Evolutionary conservation across 352 stramenopile species (phyloP), one percentile per base, ranked within the genome.

Genomic region (Phytopythium aichiense): DNA sequence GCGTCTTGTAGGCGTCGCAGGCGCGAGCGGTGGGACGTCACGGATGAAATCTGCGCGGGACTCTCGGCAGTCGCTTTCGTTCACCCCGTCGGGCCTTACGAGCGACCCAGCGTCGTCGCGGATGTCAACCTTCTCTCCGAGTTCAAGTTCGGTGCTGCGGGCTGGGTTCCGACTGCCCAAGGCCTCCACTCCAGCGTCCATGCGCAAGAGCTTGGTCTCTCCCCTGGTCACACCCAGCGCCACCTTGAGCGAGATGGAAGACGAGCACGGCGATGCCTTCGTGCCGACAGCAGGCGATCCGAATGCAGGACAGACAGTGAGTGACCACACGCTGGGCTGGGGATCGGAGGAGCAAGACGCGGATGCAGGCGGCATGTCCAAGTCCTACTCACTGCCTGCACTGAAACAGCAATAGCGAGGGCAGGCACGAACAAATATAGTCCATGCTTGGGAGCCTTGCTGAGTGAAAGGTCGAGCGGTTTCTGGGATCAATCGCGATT

Each of bases 121-220:
- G 3, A 28, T 40, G 4, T 43, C 67, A 22, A 60, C 74, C 16
- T 88, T 77, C 55, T 84, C 72, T 38, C 72, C 76, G 4, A 70
- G 72, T 4, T 59, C 65, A 1, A 72, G 55, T 18, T 85, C 77
- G 61, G 63, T 88, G 25, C 79, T 83, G n/a, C 76, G 75, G 22
- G 77, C 74, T 11, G 79, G 79, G 1, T 88, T 88, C 33, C 79
- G 79, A 1, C 58, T 88, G 7, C 79, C 76, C 7, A 87, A 87
- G 67, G 58, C 69, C 7, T 73, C 74, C 7, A 72, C 74, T 0
- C 76, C 76, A 12, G 50, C 22, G 30, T 48, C 58, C 33, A 51
- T 57, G 45, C 43, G 58, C 22, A 63, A 56, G 35, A 56, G 46
- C 18, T 13, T 63, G 13, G 35, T 58, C 37, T 63, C 53, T 30